Evolutionary conservation across 192 early-diverging fungal genomes (phyloP).

Genomic region (Coemansia sp.): DNA sequence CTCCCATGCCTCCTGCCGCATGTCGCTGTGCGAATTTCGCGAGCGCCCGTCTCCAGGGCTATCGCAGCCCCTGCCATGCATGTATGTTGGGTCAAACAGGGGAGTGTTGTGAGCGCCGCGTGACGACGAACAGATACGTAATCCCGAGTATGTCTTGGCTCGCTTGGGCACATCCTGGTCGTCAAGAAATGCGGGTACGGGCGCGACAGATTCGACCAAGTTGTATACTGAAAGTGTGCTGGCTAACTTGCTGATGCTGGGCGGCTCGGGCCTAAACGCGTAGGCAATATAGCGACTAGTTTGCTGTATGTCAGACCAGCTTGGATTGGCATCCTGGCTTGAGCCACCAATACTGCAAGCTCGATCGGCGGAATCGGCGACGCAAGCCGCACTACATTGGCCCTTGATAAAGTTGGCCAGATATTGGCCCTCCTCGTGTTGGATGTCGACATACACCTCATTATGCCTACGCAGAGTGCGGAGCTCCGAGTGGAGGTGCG

Average conservation of each 20-base stretch:
- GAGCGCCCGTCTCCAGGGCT: not conserved
- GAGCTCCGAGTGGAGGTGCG: not conserved
- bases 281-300: not conserved
- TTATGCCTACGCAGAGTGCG: not conserved
- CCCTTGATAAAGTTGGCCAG: not conserved
- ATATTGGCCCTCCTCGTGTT: not conserved
- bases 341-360: not conserved
- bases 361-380: not conserved
- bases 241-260: not conserved
- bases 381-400: not conserved
- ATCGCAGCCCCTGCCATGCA: not conserved
- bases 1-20: constrained; percentile 33
- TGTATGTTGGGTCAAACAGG: constrained; percentile 26
- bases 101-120: not conserved
- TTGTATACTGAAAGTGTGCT: not conserved
- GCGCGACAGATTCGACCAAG: constrained; percentile 12
- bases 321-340: not conserved
- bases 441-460: constrained; percentile 18
- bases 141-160: constrained; percentile 12
- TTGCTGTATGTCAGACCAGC: not conserved
- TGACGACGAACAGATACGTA: not conserved
- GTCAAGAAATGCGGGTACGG: constrained; percentile 23
- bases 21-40: not conserved
- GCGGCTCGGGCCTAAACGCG: constrained; percentile 5
- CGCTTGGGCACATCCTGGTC: constrained; percentile 11